These are phyloP conservation scores for Metarhizium humberi DNA, from an alignment of 2,329 filamentous ascomycete species.

Conservation along the genomic window DNA sequence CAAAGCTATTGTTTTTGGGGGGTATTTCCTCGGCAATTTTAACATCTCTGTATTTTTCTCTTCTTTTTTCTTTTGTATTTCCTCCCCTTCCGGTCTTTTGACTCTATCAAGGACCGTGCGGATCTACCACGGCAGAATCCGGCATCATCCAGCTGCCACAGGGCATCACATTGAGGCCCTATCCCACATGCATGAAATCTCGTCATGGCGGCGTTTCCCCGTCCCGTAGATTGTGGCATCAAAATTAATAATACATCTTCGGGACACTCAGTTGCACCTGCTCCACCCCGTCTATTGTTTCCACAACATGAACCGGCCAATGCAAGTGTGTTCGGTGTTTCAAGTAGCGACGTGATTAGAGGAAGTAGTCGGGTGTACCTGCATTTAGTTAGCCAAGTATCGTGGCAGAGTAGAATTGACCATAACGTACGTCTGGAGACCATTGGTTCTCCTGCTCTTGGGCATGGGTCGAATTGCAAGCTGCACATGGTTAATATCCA, in stretches of 20 bases:
- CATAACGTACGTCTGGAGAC: slow-evolving; percentile 70
- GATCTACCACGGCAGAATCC: neutral
- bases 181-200: slow-evolving; percentile 8
- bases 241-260: slow-evolving; percentile 20
- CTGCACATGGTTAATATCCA: slow-evolving; percentile 37
- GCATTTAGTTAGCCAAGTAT: slow-evolving; percentile 12
- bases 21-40: slow-evolving; percentile 7
- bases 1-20: neutral
- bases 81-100: slow-evolving; percentile 13
- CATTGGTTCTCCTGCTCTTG: slow-evolving; percentile 95
- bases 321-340: slow-evolving; percentile 2
- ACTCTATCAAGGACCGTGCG: slow-evolving; percentile 12
- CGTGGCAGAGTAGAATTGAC: neutral
- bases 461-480: slow-evolving; percentile 98
- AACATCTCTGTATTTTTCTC: slow-evolving; percentile 2
- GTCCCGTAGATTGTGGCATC: slow-evolving; percentile 10
- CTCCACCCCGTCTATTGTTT: slow-evolving; percentile 12
- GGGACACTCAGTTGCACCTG: slow-evolving; percentile 11
- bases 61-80: slow-evolving; percentile 8
- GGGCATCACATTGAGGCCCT: slow-evolving; percentile 5
- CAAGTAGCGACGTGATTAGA: slow-evolving; percentile 43
- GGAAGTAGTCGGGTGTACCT: slow-evolving; percentile 96
- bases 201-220: slow-evolving; percentile 7
- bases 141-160: neutral
- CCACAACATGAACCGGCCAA: slow-evolving; percentile 8